Conservation (phyloP, 2,329 filamentous ascomycete species). For the Zelopaecilomyces penicillatus region DNA sequence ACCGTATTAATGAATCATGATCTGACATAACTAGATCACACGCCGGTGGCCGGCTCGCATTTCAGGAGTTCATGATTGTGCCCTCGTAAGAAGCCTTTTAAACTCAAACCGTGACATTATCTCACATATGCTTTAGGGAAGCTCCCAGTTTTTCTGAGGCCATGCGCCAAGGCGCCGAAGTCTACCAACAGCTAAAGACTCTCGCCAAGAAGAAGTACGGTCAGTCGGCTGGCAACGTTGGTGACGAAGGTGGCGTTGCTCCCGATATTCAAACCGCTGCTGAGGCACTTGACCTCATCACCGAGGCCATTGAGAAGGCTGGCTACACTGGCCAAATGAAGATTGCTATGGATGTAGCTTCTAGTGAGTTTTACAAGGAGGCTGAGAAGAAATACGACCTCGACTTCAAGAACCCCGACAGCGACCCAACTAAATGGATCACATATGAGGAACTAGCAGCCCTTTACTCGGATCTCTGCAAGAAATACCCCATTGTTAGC, state of each 20-base stretch:
- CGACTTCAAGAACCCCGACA: slow-evolving; percentile 99
- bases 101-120: neutral
- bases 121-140: slow-evolving; percentile 38
- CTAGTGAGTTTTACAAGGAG: slow-evolving; percentile 98
- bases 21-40: slow-evolving; percentile 57
- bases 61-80: slow-evolving; percentile 96
- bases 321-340: slow-evolving; percentile 95
- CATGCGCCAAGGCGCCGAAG: slow-evolving; percentile 91
- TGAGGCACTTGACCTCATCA: slow-evolving; percentile 95
- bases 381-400: slow-evolving; percentile 99
- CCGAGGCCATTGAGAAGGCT: slow-evolving; percentile 84
- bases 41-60: slow-evolving; percentile 89
- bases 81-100: slow-evolving; percentile 50
- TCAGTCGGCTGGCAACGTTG: slow-evolving; percentile 96
- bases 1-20: neutral
- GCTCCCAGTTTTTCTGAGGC: slow-evolving; percentile 91
- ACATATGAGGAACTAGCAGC: slow-evolving; percentile 95
- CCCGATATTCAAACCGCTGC: slow-evolving; percentile 96
- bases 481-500: slow-evolving; percentile 97
- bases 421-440: slow-evolving; percentile 94
- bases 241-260: slow-evolving; percentile 98
- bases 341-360: slow-evolving; percentile 98
- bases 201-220: slow-evolving; percentile 99
- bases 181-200: slow-evolving; percentile 95
- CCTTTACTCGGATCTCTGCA: slow-evolving; percentile 76